Conservation (phyloP, 345 rosid species). For the Trapa incisa region DNA sequence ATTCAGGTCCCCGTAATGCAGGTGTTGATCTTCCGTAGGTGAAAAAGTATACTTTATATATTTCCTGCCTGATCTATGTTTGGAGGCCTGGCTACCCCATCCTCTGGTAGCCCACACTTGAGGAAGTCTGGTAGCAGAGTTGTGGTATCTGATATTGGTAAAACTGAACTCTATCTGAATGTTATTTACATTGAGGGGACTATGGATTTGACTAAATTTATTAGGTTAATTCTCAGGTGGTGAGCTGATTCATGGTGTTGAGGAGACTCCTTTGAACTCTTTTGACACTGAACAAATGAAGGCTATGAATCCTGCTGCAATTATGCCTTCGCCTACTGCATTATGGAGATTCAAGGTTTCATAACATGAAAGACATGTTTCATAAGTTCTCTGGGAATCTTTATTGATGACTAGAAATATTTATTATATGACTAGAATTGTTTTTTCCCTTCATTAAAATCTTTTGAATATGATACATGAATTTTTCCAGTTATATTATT, state of each 20-base stretch:
- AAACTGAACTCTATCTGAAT: neutral
- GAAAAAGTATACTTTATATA: neutral
- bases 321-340: constrained; percentile 56
- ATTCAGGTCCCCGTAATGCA: neutral
- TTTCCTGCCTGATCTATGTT: constrained; percentile 40
- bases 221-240: constrained; percentile 19
- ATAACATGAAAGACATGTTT: constrained; percentile 4
- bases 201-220: constrained; percentile 5
- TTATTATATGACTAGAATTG: neutral
- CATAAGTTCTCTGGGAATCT: neutral
- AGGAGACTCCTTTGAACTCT: constrained; percentile 34
- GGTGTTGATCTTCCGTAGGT: neutral
- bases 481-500: neutral
- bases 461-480: neutral
- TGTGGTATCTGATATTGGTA: constrained; percentile 57
- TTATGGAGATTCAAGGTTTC: constrained; percentile 79
- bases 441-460: neutral
- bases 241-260: constrained; percentile 42
- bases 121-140: constrained; percentile 81
- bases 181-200: neutral
- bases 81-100: constrained; percentile 40
- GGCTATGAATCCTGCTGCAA: constrained; percentile 38
- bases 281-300: constrained; percentile 35
- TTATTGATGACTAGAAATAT: neutral
- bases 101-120: constrained; percentile 58